A percentile compares a stretch with the other conserved stretches of the same genome.
Conservation (phyloP, 805 yeast species). For the Starmerella riodocensis region DNA sequence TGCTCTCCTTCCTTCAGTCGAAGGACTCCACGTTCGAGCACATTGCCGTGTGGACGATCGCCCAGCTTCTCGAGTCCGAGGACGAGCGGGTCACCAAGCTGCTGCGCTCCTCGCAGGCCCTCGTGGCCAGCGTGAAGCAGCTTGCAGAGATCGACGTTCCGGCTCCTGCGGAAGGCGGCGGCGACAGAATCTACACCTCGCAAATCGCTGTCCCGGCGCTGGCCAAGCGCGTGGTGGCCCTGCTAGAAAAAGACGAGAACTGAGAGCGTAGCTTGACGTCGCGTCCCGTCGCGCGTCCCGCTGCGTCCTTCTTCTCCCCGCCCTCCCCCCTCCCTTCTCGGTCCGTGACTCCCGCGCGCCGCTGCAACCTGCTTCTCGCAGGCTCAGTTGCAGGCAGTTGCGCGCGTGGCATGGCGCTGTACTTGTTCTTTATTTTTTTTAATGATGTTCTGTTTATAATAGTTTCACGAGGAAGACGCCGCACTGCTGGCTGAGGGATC, state of each 20-base stretch:
- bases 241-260: slow-evolving; percentile 12
- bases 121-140: slow-evolving; percentile 25
- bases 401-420: no score
- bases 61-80: slow-evolving; percentile 82
- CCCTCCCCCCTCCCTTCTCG: no score
- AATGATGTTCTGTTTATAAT: no score
- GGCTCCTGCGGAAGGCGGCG: slow-evolving; percentile 17
- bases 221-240: slow-evolving; percentile 24
- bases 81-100: slow-evolving; percentile 40
- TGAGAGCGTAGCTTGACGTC: no score
- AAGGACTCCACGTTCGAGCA: slow-evolving; percentile 93
- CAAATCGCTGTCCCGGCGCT: slow-evolving; percentile 30
- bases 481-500: no score
- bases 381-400: no score
- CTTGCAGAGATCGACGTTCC: slow-evolving; percentile 24
- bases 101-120: slow-evolving; percentile 26
- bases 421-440: no score
- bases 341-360: no score
- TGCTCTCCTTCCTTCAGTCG: slow-evolving; percentile 63
- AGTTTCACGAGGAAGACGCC: no score
- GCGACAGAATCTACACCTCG: slow-evolving; percentile 23
- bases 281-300: no score
- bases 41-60: slow-evolving; percentile 91
- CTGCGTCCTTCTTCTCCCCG: no score
- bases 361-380: no score